Percentiles rank a stretch among this genome's conserved stretches.
Conservation (phyloP, 805 yeast genomes). For the Nakazawaea ernobii region DNA sequence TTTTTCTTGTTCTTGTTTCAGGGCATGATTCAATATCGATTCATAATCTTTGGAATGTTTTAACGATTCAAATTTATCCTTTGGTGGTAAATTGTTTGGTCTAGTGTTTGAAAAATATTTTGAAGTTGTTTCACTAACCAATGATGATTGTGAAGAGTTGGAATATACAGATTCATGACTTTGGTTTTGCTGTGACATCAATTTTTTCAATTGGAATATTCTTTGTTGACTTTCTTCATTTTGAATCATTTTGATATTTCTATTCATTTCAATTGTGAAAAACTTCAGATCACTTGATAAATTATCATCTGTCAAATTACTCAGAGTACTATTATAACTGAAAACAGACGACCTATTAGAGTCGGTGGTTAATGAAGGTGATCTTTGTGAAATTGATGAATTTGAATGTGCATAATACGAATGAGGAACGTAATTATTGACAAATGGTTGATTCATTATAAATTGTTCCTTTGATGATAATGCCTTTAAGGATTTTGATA, state of each 20-base stretch:
- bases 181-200: conserved; percentile 13
- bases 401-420: conserved; percentile 8
- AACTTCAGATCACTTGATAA: conserved; percentile 30
- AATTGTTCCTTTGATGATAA: conserved; percentile 30
- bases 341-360: conserved; percentile 41
- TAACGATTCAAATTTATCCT: conserved; percentile 42
- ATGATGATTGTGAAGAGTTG: conserved; percentile 6
- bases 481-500: conserved; percentile 46
- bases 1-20: conserved; percentile 32
- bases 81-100: conserved; percentile 65
- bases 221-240: conserved; percentile 32
- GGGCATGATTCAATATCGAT: conserved; percentile 33
- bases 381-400: conserved; percentile 9
- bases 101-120: conserved; percentile 43
- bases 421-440: conserved; percentile 13
- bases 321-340: conserved; percentile 24
- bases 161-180: conserved; percentile 5
- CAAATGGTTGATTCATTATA: conserved; percentile 14
- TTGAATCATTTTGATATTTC: conserved; percentile 24
- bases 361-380: conserved; percentile 32
- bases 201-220: conserved; percentile 16
- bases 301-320: conserved; percentile 18
- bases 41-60: conserved; percentile 53
- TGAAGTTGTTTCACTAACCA: conserved; percentile 8
- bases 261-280: conserved; percentile 24